phyloP scores from a whole-genome alignment of 768 basidiomycete species.

The Sarcomyxa edulis region DNA sequence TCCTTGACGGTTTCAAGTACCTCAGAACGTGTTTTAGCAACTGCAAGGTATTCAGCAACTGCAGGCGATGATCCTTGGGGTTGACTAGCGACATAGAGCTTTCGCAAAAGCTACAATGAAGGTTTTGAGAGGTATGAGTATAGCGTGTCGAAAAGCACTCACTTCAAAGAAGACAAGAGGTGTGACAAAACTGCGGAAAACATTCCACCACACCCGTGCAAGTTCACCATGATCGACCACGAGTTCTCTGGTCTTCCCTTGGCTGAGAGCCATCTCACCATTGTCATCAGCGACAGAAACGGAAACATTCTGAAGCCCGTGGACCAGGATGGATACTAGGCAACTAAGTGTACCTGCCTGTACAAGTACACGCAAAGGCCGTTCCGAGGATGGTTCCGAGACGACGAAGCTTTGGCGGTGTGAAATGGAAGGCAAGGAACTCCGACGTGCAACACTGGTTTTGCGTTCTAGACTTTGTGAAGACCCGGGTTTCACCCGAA shows the following conservation, averaged over 20 bases:
- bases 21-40: conserved; percentile 50
- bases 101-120: conserved; percentile 58
- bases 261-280: conserved; percentile 74
- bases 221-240: conserved; percentile 72
- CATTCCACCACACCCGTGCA: conserved; percentile 76
- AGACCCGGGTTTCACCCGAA: conserved; percentile 69
- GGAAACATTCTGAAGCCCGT: conserved; percentile 71
- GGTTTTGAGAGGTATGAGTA: conserved; percentile 3
- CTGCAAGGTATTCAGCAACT: conserved; percentile 41
- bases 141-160: conserved; percentile 12
- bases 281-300: conserved; percentile 84
- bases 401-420: conserved; percentile 52
- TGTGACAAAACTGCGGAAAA: conserved; percentile 76
- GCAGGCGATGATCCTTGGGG: conserved; percentile 35
- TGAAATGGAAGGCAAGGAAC: conserved; percentile 74
- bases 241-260: conserved; percentile 68
- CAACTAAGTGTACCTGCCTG: conserved; percentile 74
- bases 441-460: conserved; percentile 66
- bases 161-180: conserved; percentile 86
- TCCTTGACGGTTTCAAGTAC: conserved; percentile 62
- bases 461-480: conserved; percentile 73
- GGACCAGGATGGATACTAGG: conserved; percentile 70
- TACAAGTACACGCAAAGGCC: conserved; percentile 70
- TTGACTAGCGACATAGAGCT: conserved; percentile 58
- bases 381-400: conserved; percentile 62